Percentiles rank a stretch among this genome's conserved stretches.
Evolutionary conservation across 176 grass and related monocot genomes (phyloP).

Genomic region (Bothriochloa decipiens): DNA sequence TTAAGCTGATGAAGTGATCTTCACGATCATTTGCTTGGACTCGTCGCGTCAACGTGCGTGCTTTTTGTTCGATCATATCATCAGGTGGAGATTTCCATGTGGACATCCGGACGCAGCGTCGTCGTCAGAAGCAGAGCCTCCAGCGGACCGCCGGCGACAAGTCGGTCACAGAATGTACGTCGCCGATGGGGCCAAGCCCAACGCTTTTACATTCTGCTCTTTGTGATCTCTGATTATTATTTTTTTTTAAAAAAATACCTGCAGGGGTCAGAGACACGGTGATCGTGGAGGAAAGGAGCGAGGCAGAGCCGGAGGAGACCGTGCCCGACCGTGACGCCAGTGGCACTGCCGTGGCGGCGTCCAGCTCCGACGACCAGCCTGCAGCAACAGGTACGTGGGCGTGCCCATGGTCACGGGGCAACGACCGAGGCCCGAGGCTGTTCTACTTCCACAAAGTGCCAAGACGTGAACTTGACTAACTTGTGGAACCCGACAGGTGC

Average conservation of each 20-base stretch:
- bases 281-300: conserved; percentile 34
- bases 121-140: neutral
- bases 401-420: neutral
- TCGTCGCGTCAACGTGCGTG: neutral
- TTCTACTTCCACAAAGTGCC: no score
- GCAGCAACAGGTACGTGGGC: conserved; percentile 5
- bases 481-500: neutral
- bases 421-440: neutral
- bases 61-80: neutral
- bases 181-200: neutral
- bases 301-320: conserved; percentile 16
- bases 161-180: conserved; percentile 41
- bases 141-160: neutral
- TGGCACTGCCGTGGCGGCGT: neutral
- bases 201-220: neutral
- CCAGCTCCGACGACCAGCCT: conserved; percentile 21
- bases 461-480: neutral
- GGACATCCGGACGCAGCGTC: conserved; percentile 36
- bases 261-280: conserved; percentile 52
- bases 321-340: neutral
- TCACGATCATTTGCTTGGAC: neutral
- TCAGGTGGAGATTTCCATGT: conserved; percentile 44
- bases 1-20: neutral
- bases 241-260: neutral
- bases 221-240: neutral